Evolutionary conservation across 495 filamentous ascomycete genomes (phyloP).

Genomic region (Penicillium cinerascens): DNA sequence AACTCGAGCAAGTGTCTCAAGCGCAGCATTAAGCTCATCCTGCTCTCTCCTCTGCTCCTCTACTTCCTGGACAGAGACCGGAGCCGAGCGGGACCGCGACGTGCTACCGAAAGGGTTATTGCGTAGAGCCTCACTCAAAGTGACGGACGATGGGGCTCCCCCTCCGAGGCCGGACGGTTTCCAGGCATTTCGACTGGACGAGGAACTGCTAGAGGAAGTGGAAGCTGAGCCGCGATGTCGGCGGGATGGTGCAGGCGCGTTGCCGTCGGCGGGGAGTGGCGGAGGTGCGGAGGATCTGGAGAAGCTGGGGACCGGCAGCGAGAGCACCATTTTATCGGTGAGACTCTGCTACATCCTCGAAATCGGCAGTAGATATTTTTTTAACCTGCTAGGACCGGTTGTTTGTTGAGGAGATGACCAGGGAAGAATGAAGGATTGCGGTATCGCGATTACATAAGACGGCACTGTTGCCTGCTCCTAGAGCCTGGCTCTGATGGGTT

Average conservation of each 20-base stretch:
- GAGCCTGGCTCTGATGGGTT: not conserved
- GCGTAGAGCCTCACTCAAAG: conserved; percentile 40
- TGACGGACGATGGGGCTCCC: conserved; percentile 17
- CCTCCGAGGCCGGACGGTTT: conserved; percentile 8
- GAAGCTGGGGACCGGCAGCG: conserved; percentile 40
- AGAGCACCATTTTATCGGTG: conserved; percentile 39
- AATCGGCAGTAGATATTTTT: not conserved
- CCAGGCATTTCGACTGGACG: conserved; percentile 13
- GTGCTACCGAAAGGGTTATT: conserved; percentile 44
- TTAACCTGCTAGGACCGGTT: not conserved
- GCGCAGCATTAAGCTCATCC: conserved; percentile 68
- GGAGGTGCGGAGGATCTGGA: conserved; percentile 32
- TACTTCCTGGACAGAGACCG: conserved; percentile 11
- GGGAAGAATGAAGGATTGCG: conserved; percentile 9
- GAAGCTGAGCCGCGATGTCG: conserved; percentile 16
- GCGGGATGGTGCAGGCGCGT: conserved; percentile 16
- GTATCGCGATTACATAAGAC: conserved; percentile 12
- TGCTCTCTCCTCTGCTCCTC: conserved; percentile 44
- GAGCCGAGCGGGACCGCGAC: conserved; percentile 29
- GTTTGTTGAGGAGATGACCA: not conserved
- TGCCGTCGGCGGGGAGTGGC: conserved; percentile 27
- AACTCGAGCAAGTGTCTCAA: conserved; percentile 66
- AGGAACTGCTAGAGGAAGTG: conserved; percentile 19
- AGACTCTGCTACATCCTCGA: conserved; percentile 34
- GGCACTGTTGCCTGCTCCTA: conserved; percentile 1